Evolutionary conservation across 495 filamentous ascomycete species (phyloP), one percentile per base, ranked within the genome.

Genomic region (Beverwykella pulmonaria): DNA sequence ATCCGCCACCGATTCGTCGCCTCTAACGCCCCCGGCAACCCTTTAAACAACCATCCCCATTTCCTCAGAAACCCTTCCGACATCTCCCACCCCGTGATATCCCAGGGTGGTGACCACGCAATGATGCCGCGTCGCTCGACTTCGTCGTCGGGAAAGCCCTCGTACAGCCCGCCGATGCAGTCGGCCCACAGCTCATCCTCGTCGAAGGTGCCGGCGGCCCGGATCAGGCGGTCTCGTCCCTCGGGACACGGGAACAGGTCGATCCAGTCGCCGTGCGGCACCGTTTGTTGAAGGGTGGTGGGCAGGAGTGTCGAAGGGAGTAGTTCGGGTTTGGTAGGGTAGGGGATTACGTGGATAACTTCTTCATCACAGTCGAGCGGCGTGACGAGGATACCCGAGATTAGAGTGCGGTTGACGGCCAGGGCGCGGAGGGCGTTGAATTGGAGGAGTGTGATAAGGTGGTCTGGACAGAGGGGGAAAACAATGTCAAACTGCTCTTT

Each of bases 11-110:
- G 64, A 75, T 81, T 79, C n/a, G 78, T 81, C 65, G 75, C 73
- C 61, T 76, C 74, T 47, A 81, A 65, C 44, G 69, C 48, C 56
- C 70, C 76, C 54, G 44, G 14, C 25, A 34, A 62, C 59, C 59
- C 59, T 69, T 34, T 12, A 34, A 80, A 46, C 68, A 77, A 69
- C 76, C 75, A 80, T 32, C 76, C 74, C 80, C 80, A 82, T 71
- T 78, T 81, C 59, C 55, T 73, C 67, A 79, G 49, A 74, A 82
- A 82, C 32, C 78, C 79, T 71, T 79, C 76, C 36, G 77, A 75
- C 71, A 80, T 75, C 68, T 82, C 79, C 79, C 79, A 81, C 30
- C 78, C 77, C 0, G 67, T 70, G 25, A 75, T 71, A 49, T 79
- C 70, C 76, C 77, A 81, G 23, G 77, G 77, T 20, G 75, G 75